Conservation (phyloP, 2,329 filamentous ascomycete genomes). For the Cordyceps javanica region DNA sequence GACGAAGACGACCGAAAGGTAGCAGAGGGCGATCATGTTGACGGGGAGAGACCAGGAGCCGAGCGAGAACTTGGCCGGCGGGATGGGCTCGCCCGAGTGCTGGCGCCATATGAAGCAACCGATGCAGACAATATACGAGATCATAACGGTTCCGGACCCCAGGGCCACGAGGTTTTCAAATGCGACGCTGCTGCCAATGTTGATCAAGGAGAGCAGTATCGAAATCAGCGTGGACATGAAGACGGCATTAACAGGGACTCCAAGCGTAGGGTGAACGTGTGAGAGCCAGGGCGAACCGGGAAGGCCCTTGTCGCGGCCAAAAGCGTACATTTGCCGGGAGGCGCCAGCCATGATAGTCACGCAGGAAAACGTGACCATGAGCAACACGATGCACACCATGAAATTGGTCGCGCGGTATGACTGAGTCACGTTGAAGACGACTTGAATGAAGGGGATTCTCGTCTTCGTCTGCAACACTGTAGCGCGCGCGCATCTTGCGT, state of each 20-base stretch:
- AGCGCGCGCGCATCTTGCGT: not conserved
- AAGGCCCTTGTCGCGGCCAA: constrained; percentile 42
- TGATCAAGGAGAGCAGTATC: constrained; percentile 40
- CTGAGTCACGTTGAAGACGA: constrained; percentile 20
- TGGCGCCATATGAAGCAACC: constrained; percentile 34
- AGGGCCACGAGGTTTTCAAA: constrained; percentile 49
- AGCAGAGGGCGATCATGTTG: constrained; percentile 37
- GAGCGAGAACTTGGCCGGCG: constrained; percentile 24
- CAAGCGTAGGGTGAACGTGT: constrained; percentile 49
- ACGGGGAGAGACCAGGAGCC: constrained; percentile 34
- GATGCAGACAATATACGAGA: constrained; percentile 45
- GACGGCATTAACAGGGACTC: constrained; percentile 57
- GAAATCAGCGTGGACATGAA: constrained; percentile 37
- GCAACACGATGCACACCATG: constrained; percentile 18
- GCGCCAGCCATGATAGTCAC: constrained; percentile 20
- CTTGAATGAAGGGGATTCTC: constrained; percentile 21
- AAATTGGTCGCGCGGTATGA: constrained; percentile 14
- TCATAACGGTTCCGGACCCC: constrained; percentile 41
- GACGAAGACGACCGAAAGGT: constrained; percentile 38
- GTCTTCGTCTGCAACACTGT: constrained; percentile 15
- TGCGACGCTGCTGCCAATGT: constrained; percentile 42
- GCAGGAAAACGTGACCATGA: constrained; percentile 17
- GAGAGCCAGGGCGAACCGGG: constrained; percentile 47
- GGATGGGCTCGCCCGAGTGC: constrained; percentile 22
- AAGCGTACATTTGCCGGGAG: constrained; percentile 22